These are phyloP conservation scores for Ramichloridium luteum DNA, from an alignment of 2,329 filamentous ascomycete species.

Conservation along the genomic window DNA sequence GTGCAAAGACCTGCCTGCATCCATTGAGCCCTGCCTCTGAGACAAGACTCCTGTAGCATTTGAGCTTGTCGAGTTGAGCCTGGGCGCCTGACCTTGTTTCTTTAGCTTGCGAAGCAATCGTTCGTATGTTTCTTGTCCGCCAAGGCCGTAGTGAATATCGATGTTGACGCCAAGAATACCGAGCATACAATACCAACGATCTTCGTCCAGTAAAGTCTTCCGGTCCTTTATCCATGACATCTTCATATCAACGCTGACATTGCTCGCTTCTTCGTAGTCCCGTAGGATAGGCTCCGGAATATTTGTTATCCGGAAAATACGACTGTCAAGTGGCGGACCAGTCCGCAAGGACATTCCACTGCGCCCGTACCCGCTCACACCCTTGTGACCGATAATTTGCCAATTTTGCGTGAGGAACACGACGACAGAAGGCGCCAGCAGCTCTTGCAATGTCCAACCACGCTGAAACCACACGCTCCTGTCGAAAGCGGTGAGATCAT, in stretches of 20 bases:
- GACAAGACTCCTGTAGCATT: too few species aligned
- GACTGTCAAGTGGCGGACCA: neutral
- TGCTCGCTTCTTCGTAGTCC: conserved; percentile 1
- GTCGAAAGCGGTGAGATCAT: neutral
- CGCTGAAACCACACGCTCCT: conserved; percentile 1
- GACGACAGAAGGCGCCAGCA: neutral
- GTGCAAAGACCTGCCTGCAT: too few species aligned
- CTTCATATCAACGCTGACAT: conserved; percentile 3
- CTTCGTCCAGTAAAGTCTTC: conserved; percentile 1
- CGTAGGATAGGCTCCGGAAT: conserved; percentile 2
- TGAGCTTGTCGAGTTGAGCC: too few species aligned
- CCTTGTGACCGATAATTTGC: conserved; percentile 7
- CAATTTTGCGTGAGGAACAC: conserved; percentile 1
- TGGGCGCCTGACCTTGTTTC: neutral
- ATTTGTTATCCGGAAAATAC: neutral
- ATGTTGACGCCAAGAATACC: conserved; percentile 1
- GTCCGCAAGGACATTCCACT: neutral
- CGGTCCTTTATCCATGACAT: conserved; percentile 4
- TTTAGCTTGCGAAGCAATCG: neutral
- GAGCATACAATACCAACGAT: conserved; percentile 2
- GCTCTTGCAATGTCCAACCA: conserved; percentile 1
- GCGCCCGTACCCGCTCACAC: neutral
- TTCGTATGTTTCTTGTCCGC: neutral
- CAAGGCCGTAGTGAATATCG: conserved; percentile 1
- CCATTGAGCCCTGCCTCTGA: neutral